Evolutionary conservation across 164 flowering plant species (phyloP), one percentile per base, ranked within the genome.

Genomic region (Berberis thunbergii): DNA sequence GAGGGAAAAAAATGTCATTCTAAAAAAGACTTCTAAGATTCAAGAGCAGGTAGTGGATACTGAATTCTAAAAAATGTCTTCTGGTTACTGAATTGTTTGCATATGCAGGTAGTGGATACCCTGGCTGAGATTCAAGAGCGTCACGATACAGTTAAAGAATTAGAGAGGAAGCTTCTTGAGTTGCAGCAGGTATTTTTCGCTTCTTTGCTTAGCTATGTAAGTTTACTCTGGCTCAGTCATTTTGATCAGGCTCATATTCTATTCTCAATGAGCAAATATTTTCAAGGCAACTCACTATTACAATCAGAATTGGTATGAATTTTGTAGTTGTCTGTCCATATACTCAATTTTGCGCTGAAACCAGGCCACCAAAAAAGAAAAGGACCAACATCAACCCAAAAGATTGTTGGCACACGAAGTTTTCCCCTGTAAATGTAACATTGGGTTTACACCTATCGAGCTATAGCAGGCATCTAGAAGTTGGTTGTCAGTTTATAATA

Each of bases 51-150:
- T 10, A 10, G 41, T 57, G 26, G 26, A 26, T 26, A 26, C 55
- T 10, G 4, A n/a, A 26, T 26, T 26, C 26, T 26, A 26, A 26
- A 26, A 26, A 26, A 2, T 7, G 3, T 46, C 13, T 59, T 46
- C 39, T 49, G 4, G 45, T 59, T 5, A 41, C 8, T n/a, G 44
- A 66, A 11, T 45, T 45, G 38, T 4, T 38, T 57, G 7, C 64
- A 13, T 57, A 64, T 80, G 71, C 81, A 94, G 99, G 71, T 94
- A 73, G 76, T 91, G 88, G 99, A 89, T 70, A 89, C 99, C 1
- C 70, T 94, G 49, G 94, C 98, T 53, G 98, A 94, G 82, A 94
- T 94, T 72, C 98, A 94, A 57, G 98, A 94, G 66, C 96, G 98
- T 44, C 98, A 87, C 78, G 90, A 83, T 79, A 90, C 98, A 0